Percentiles rank a stretch among this genome's conserved stretches.
These are phyloP conservation scores for Blastobotrys peoriensis DNA, from an alignment of 805 yeast genomes.

Conservation along the genomic window DNA sequence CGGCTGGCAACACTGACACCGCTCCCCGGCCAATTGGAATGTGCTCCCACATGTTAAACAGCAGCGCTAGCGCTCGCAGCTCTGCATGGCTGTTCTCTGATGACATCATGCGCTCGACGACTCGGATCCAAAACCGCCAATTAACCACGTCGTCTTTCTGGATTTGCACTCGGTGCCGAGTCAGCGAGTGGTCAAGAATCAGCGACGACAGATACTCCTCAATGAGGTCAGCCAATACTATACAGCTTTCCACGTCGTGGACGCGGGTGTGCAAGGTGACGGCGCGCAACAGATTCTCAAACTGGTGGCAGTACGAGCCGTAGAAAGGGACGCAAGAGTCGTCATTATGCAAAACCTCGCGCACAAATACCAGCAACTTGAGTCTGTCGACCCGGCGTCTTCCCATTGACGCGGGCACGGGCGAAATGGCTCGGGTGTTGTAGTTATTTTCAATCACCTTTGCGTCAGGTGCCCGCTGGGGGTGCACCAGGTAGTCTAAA, in stretches of 20 bases:
- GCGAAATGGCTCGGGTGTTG: slow-evolving; percentile 18
- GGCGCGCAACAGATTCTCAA: slow-evolving; percentile 34
- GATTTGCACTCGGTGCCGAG: slow-evolving; percentile 21
- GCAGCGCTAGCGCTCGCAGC: slow-evolving; percentile 54
- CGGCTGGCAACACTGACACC: not conserved
- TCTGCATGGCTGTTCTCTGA: slow-evolving; percentile 59
- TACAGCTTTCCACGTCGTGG: slow-evolving; percentile 33
- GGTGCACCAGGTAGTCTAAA: slow-evolving; percentile 21
- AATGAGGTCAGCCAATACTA: slow-evolving; percentile 33
- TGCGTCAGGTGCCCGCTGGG: slow-evolving; percentile 1
- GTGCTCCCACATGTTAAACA: slow-evolving; percentile 70
- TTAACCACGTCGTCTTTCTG: slow-evolving; percentile 36
- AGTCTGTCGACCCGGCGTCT: slow-evolving; percentile 30
- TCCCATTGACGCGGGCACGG: slow-evolving; percentile 17
- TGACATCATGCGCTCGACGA: slow-evolving; percentile 50
- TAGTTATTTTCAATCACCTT: not conserved
- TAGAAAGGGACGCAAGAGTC: slow-evolving; percentile 28
- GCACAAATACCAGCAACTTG: slow-evolving; percentile 28
- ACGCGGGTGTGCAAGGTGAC: slow-evolving; percentile 29
- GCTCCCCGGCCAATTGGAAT: slow-evolving; percentile 30
- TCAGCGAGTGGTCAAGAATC: slow-evolving; percentile 24
- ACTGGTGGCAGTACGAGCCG: slow-evolving; percentile 27
- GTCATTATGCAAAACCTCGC: slow-evolving; percentile 35
- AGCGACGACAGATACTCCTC: slow-evolving; percentile 35
- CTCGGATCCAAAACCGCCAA: slow-evolving; percentile 75